These are phyloP conservation scores for Colletotrichum somersetense DNA, from an alignment of 2,329 filamentous ascomycete species.

Conservation along the genomic window DNA sequence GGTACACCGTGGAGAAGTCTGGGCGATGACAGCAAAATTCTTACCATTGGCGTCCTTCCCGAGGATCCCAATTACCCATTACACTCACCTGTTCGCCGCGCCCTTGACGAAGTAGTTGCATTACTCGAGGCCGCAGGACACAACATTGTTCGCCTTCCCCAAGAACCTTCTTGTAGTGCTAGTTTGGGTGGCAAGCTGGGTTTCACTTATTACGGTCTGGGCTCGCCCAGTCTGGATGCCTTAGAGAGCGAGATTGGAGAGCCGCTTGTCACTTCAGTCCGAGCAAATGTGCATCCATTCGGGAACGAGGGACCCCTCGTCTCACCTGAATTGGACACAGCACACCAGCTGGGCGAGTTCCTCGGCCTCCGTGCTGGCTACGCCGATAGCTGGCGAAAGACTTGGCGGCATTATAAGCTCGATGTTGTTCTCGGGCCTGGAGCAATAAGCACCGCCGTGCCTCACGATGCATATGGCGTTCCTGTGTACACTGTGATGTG, in stretches of 20 bases:
- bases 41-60: conserved; percentile 63
- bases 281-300: conserved; percentile 41
- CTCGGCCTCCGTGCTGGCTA: conserved; percentile 50
- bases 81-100: conserved; percentile 63
- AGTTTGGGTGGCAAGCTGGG: conserved; percentile 49
- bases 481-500: conserved; percentile 62
- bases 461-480: conserved; percentile 63
- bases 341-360: conserved; percentile 58
- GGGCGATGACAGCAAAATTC: conserved; percentile 39
- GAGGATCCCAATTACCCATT: conserved; percentile 62
- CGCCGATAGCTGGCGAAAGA: conserved; percentile 56
- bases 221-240: conserved; percentile 48
- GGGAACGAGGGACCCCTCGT: conserved; percentile 48
- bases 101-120: conserved; percentile 56
- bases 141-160: conserved; percentile 53
- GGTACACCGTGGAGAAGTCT: conserved; percentile 60
- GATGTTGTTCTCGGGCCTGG: conserved; percentile 64
- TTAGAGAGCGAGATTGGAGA: conserved; percentile 54
- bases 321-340: conserved; percentile 44
- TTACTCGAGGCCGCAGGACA: conserved; percentile 59
- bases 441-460: conserved; percentile 63
- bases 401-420: conserved; percentile 57
- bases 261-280: conserved; percentile 57
- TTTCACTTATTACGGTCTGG: conserved; percentile 57
- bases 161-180: conserved; percentile 48